Conservation (phyloP, 2,329 filamentous ascomycete genomes). For the Xylariales sp. region DNA sequence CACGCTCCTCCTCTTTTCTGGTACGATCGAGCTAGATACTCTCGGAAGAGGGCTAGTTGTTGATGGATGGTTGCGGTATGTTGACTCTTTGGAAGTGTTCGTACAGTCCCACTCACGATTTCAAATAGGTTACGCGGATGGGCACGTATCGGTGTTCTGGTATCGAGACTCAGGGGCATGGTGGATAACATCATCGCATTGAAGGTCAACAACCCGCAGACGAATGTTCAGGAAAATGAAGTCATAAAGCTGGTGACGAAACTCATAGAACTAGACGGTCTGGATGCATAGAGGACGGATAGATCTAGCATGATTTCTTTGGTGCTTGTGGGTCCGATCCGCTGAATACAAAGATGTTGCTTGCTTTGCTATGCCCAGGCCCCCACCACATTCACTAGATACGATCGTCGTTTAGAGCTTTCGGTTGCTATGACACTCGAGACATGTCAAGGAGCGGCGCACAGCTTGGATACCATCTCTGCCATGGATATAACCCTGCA, state of each 20-base stretch:
- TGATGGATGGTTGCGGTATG: constrained; percentile 74
- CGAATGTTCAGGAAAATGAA: constrained; percentile 54
- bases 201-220: constrained; percentile 71
- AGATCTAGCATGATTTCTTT: too few species aligned
- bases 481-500: too few species aligned
- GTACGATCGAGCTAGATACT: constrained; percentile 80
- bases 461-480: too few species aligned
- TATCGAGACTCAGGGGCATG: constrained; percentile 77
- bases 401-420: too few species aligned
- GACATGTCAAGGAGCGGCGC: too few species aligned
- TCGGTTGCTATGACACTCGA: too few species aligned
- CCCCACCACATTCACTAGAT: too few species aligned
- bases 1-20: constrained; percentile 81
- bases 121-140: constrained; percentile 67
- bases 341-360: too few species aligned
- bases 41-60: constrained; percentile 81
- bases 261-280: constrained; percentile 83
- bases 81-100: neutral
- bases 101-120: neutral
- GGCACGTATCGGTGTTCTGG: constrained; percentile 89
- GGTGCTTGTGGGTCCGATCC: too few species aligned
- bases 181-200: constrained; percentile 77
- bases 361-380: too few species aligned
- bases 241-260: constrained; percentile 74
- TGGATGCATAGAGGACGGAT: constrained; percentile 56